Base-by-base conservation (phyloP, 371 early-diverging fungal genomes). In the Rhizopus stolonifer region DNA sequence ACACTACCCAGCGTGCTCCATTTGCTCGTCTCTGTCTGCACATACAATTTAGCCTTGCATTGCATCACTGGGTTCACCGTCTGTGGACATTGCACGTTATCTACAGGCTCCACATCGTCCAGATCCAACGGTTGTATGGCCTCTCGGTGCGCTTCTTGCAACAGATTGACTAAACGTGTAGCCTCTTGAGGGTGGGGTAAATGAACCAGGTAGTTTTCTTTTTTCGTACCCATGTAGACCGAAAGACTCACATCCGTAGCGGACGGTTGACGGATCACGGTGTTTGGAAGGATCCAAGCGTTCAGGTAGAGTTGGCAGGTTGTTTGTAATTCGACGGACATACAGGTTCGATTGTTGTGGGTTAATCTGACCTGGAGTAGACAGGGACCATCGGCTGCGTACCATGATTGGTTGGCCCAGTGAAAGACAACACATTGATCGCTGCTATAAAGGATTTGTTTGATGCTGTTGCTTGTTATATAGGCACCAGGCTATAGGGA, bases 371-470 rank as follows among this genome's bases (percentile, higher is more conserved):
- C 67, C n/a, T 70, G 64, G 4, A 72, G 29, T 15, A 61, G 22
- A 25, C 77, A 77, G 21, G 55, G 53, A 9, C 67, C 65, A 21
- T 77, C 73, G 0, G 66, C 71, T 1, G 77, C 69, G 44, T 69
- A 70, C 77, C 77, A 77, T 9, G 69, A 58, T 11, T 77, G 52
- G 21, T 70, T 65, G 18, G 70, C 65, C 77, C 77, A 77, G 46
- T 71, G 73, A 36, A 77, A 77, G 14, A 73, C 77, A 43, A 68
- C 65, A 39, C 77, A 77, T 23, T 62, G 60, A 14, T 53, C 60
- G 23, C 60, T 64, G 7, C 60, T 71, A 36, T 58, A 74, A 14
- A 74, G 46, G 0, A 74, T 47, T 40, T 67, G 62, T 21, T 61
- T 50, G 15, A 69, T 52, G 14, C 59, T 65, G 42, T 68, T 68